Conservation (phyloP, 106 monocot genomes). For the Apostasia shenzhenica region DNA sequence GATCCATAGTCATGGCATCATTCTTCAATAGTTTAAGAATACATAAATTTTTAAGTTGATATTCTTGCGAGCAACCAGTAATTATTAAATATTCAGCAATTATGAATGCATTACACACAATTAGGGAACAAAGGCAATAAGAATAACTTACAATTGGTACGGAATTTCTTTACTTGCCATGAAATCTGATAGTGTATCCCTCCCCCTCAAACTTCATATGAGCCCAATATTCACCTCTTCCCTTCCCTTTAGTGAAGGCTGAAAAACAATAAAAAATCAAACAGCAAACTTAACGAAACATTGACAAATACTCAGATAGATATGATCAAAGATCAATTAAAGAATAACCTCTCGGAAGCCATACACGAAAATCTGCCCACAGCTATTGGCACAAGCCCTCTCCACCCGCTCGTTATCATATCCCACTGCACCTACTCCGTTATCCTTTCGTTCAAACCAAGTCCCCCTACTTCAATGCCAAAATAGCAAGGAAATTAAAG, state of each 20-base stretch:
- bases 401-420: slow-evolving; percentile 92
- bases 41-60: no score
- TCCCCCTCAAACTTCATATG: slow-evolving; percentile 86
- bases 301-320: not conserved
- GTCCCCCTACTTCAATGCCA: slow-evolving; percentile 49
- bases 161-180: slow-evolving; percentile 90
- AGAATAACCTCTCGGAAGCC: slow-evolving; percentile 82
- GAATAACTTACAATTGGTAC: slow-evolving; percentile 69
- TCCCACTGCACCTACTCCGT: slow-evolving; percentile 97
- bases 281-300: slow-evolving; percentile 4
- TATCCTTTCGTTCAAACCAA: slow-evolving; percentile 83
- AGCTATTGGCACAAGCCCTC: slow-evolving; percentile 78
- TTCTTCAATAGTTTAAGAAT: no score
- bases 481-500: not conserved
- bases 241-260: slow-evolving; percentile 76
- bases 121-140: not conserved
- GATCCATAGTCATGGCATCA: no score
- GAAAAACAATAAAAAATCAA: slow-evolving; percentile 16
- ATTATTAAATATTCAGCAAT: no score
- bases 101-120: no score
- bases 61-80: no score
- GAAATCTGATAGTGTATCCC: slow-evolving; percentile 71
- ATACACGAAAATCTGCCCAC: slow-evolving; percentile 90
- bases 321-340: not conserved
- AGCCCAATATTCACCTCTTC: slow-evolving; percentile 79